Base-by-base conservation (phyloP, 176 grass and related monocot species). In the Avena eriantha region DNA sequence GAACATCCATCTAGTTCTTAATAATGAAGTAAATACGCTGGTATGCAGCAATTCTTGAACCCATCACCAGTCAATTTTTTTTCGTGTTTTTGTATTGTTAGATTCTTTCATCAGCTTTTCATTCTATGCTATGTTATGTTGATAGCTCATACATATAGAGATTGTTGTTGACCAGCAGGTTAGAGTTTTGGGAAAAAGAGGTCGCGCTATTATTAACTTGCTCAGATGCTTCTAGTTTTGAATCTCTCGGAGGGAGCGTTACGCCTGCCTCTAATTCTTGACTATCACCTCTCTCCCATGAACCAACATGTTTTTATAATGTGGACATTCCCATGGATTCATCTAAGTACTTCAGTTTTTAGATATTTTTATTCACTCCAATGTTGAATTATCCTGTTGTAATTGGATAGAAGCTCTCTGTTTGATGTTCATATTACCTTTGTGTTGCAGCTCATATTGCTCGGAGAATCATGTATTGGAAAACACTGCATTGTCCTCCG, bases 221-320 rank as follows among this genome's bases (percentile, higher is more conserved):
- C 3, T 14, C 16, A 59, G 15, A 49, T 64, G 43, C 18, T 69
- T 48, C 14, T 19, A 69, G 26, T 55, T 12, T 64, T 82, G 50
- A 8, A 68, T 2, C 22, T 74, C 0, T 31, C 56, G 86, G 90
- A 82, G 86, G 92, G 74, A 96, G 89, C 57, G 94, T 97, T 75
- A 88, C 87, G 69, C 84, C 94, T 71, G 92, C 94, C 67, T 81
- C 92, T 66, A 99, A 99, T 93, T 99, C 94, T 70, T 81, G 83
- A 14, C 94, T 99, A 34, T 90, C 92, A 83, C 97, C 97, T 43
- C 87, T 97, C 49, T 90, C 97, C 41, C 92, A 95, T 8, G 94
- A 99, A 80, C 94, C 94, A 29, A 92, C 97, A 61, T 94, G 91
- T 90, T 99, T 99, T 69, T 99, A 99, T 65, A 94, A 92, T 89